Evolutionary conservation across 176 grass and related monocot species (phyloP).

Genomic region (Pontederia paniculata): DNA sequence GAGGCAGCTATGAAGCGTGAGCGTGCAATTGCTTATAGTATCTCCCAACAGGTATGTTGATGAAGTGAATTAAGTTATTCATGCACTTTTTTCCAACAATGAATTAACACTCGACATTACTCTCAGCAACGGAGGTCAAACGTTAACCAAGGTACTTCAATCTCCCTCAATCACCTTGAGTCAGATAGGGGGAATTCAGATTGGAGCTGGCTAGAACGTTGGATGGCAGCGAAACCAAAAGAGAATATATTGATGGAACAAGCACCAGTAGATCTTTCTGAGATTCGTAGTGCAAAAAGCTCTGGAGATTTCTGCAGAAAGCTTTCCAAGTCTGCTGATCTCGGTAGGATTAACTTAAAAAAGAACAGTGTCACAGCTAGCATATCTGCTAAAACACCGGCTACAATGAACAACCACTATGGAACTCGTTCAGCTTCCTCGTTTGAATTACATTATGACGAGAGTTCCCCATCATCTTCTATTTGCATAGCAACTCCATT

Average conservation of each 20-base stretch:
- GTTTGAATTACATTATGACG: constrained; percentile 41
- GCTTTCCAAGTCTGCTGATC: constrained; percentile 41
- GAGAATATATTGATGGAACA: constrained; percentile 90
- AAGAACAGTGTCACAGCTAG: constrained; percentile 69
- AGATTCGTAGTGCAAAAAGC: constrained; percentile 29
- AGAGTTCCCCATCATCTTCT: constrained; percentile 50
- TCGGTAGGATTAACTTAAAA: constrained; percentile 43
- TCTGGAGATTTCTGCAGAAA: constrained; percentile 20
- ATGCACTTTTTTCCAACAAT: background rate
- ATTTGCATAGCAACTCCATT: constrained; percentile 11
- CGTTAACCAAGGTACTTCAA: constrained; percentile 15
- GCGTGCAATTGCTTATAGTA: constrained; percentile 58
- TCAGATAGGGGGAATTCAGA: constrained; percentile 51
- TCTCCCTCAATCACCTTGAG: constrained; percentile 43
- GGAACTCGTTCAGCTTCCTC: constrained; percentile 37
- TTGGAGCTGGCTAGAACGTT: constrained; percentile 78
- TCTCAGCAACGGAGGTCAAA: constrained; percentile 40
- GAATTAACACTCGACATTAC: constrained; percentile 2
- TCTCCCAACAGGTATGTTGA: constrained; percentile 41
- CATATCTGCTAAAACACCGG: constrained; percentile 45
- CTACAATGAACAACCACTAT: background rate
- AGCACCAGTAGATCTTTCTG: constrained; percentile 27
- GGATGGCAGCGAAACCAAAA: constrained; percentile 83
- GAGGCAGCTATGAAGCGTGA: constrained; percentile 68
- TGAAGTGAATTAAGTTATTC: background rate